Evolutionary conservation across 305 asterid species (phyloP), one percentile per base, ranked within the genome.

Genomic region (Vinca major): DNA sequence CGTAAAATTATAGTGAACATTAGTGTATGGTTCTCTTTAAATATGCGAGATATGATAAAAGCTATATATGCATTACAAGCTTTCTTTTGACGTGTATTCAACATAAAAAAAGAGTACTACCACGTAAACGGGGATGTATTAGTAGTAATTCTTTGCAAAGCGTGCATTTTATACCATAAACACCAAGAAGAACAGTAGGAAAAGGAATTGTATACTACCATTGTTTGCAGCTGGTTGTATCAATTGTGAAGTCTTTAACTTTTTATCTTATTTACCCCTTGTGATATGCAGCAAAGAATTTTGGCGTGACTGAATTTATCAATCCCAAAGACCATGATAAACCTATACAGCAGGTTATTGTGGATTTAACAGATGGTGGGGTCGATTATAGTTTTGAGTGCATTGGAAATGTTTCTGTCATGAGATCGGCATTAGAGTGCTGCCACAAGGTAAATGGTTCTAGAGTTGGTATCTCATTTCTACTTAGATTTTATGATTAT

Each of bases 341-440:
- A 79, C 98, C 98, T 47, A 91, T 91, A 70, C 98, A 94, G 82
- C 95, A 94, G 75, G 95, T 94, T 65, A 84, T 94, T 41, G 92
- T 89, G 71, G 98, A 94, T 80, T 78, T 49, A 61, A 94, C 99
- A 7, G 99, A 94, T 60, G 99, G 99, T 55, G 99, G 99, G 9
- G 99, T 94, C 58, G 98, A 94, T 80, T 94, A 94, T 71, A 94
- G 99, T 78, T 94, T 94, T 48, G 99, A 91, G 85, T 94, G 99
- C 88, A 91, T 91, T 70, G 99, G 99, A 62, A 94, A 89, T 73
- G 99, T 94, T 57, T 76, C 88, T 51, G 78, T 89, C 41, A 94
- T 89, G 98, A 86, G 99, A 75, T 83, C 99, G 73, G 99, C 99
- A 72, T 74, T 94, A 65, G 99, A 94, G 78, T 94, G 98, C 80